Evolutionary conservation across 1,284 basidiomycete genomes (phyloP), one percentile per base, ranked within the genome.

Genomic region (Leccinum holopus): DNA sequence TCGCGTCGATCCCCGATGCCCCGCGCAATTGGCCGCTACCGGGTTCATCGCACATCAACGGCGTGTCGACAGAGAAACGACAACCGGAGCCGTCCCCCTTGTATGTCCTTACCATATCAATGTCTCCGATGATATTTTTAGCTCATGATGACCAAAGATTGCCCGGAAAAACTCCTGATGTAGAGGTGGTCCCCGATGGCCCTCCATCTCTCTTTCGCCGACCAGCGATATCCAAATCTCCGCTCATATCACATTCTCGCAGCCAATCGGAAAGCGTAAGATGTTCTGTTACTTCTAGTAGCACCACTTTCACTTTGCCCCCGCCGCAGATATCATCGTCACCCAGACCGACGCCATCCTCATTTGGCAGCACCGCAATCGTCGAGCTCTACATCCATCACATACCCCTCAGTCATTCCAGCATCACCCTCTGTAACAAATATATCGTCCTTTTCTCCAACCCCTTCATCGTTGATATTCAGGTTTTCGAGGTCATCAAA

Each of bases 221-320:
- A 62, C 76, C 75, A 35, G 70, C 73, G 5, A 70, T 79, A 66
- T 69, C 73, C 41, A 77, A 77, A 53, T 74, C 77, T n/a, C 68
- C 82, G 35, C 77, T 76, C 33, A 73, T 81, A 62, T 77, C 79
- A 35, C 76, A 78, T 65, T 75, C 71, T 54, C 73, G 80, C 28
- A 71, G 72, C 57, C 74, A 80, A 69, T 76, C 80, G 60, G 82
- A 83, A 68, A 78, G 73, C 61, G 81, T 84, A 65, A 67, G 81
- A 41, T 55, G n/a, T 5, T 33, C 33, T 57, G 41, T 18, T 61
- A 51, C 55, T 25, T 51, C 41, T 41, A 6, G 11, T 59, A 39
- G 41, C 39, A 28, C 18, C 7, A 25, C 35, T 35, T 57, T 73
- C 39, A 73, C 55, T 49, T 4, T 63, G 60, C 21, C 51, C 8